These are phyloP conservation scores for Ophiosphaerella herpotricha DNA, from an alignment of 2,329 filamentous ascomycete species.

Conservation along the genomic window DNA sequence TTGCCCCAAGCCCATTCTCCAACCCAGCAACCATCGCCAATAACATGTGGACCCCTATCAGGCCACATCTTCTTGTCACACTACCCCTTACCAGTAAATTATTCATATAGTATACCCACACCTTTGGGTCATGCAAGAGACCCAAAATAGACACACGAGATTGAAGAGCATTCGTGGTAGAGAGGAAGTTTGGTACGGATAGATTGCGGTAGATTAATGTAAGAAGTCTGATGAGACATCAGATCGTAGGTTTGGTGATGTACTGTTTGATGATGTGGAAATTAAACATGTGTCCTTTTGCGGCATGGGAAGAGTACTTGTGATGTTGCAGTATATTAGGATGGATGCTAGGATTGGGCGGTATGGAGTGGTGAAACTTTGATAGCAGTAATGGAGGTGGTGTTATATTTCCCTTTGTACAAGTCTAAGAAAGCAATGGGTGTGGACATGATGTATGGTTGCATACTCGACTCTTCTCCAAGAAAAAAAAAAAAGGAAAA, in stretches of 20 bases:
- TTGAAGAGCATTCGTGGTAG: neutral
- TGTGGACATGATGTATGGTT: neutral
- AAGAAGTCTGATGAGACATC: conserved; percentile 3
- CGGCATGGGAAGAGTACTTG: neutral
- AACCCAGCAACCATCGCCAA: no score
- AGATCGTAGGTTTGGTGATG: neutral
- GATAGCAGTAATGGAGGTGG: neutral
- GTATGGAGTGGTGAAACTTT: neutral
- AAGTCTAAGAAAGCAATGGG: no score
- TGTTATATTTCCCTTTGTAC: no score
- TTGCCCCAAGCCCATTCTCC: no score
- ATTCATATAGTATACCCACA: no score
- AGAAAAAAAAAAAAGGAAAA: neutral
- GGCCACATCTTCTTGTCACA: no score
- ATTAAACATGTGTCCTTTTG: no score
- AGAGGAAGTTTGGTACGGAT: neutral
- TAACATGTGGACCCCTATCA: no score
- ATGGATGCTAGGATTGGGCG: neutral
- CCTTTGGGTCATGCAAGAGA: no score
- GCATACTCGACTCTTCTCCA: neutral
- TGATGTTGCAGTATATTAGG: neutral
- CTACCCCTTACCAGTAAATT: no score
- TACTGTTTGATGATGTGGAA: neutral
- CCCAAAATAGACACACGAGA: neutral
- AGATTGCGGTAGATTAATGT: neutral